Base-by-base conservation (phyloP, 106 monocot species). In the Dioscorea dumetorum region DNA sequence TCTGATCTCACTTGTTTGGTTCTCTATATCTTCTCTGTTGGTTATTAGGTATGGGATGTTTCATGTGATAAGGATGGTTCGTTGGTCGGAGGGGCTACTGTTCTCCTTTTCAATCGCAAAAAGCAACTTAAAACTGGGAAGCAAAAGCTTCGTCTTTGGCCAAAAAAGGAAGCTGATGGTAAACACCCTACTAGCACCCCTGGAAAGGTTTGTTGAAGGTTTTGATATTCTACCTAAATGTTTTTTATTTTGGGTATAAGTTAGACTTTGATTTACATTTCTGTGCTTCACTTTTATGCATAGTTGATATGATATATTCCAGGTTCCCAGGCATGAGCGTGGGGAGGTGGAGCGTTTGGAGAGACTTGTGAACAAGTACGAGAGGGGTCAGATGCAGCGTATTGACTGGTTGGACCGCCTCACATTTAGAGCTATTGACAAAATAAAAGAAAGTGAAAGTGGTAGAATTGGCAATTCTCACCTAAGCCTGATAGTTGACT, bases 321-420 rank as follows among this genome's bases (percentile, higher is more conserved):
- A 97, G 95, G 89, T 99, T 14, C 87, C 92, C 21, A 92, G 79
- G 69, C 73, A 79, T 74, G 90, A 99, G 52, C 83, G 84, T 21
- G 89, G 81, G 12, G 90, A 99, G 73, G 62, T 93, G 70, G 97
- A 99, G 69, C 86, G 97, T 68, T 50, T 99, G 54, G 97, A 99
- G 66, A 84, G 90, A 58, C 88, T 99, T 67, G 79, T 87, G 17
- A 92, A 83, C 74, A 99, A 99, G 66, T 92, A 90, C 75, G 97
- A 92, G 71, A 84, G 97, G 70, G 92, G 92, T 4, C 86, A 83
- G 61, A 93, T 93, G 72, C 92, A 81, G 35, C 75, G 87, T 17
- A 87, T 99, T 70, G 97, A 99, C 81, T 99, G 97, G 97, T 63
- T 99, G 18, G 97, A 99, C 74, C 82, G 70, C 34, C 84, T 90